Evolutionary conservation across 371 early-diverging fungal genomes (phyloP).

Genomic region (Chytridium lagenaria): DNA sequence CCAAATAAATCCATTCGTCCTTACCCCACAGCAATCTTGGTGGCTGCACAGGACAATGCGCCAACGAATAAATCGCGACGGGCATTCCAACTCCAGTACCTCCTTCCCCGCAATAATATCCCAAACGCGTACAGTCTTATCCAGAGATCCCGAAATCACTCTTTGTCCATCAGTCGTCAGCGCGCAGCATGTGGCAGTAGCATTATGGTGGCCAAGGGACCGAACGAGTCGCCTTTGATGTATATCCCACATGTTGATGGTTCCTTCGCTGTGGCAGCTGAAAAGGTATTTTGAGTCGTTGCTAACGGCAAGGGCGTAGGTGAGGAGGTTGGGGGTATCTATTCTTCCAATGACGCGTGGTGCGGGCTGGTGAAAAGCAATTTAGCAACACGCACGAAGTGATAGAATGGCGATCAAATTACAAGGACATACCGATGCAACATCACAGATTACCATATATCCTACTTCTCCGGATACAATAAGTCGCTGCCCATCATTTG

Average conservation of each 20-base stretch:
- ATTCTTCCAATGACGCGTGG: constrained; percentile 50
- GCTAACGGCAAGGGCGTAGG: constrained; percentile 29
- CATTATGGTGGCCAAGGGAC: constrained; percentile 21
- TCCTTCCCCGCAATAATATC: constrained; percentile 28
- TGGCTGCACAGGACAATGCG: constrained; percentile 18
- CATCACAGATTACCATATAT: constrained; percentile 37
- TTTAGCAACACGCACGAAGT: too few species aligned
- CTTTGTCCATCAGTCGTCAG: constrained; percentile 29
- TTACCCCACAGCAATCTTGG: constrained; percentile 31
- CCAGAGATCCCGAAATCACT: constrained; percentile 29
- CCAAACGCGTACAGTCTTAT: constrained; percentile 37
- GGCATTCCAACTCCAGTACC: not conserved
- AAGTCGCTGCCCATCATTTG: constrained; percentile 36
- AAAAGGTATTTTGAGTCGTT: constrained; percentile 23
- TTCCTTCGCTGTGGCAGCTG: constrained; percentile 28
- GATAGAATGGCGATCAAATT: not conserved
- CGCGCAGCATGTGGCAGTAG: constrained; percentile 28
- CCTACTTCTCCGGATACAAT: constrained; percentile 40
- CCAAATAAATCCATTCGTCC: too few species aligned
- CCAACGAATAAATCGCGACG: constrained; percentile 23
- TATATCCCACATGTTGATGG: constrained; percentile 35
- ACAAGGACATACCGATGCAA: constrained; percentile 23
- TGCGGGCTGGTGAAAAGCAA: constrained; percentile 21
- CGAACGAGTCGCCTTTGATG: not conserved
- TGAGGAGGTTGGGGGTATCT: constrained; percentile 24